Evolutionary conservation across 192 early-diverging fungal genomes (phyloP), one percentile per base, ranked within the genome.

Genomic region (Coemansia reversa): DNA sequence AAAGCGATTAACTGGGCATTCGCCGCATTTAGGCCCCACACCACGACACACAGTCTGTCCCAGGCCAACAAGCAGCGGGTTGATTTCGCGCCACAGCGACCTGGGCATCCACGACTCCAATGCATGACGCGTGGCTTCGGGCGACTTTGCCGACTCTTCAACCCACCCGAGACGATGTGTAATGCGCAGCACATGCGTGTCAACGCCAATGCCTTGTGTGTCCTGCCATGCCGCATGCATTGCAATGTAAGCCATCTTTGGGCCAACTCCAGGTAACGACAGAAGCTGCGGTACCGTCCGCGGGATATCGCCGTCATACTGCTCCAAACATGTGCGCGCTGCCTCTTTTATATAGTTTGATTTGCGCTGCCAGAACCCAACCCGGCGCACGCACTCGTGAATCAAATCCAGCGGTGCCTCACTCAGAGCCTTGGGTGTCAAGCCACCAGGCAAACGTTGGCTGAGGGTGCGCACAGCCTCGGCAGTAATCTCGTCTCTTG

Each of bases 171-270:
- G 77, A 6, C 93, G 80, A 60, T 96, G 94, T 20, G 86, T 53
- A 45, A 98, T 97, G 48, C 94, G 85, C 79, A 95, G 91, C 11
- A 97, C 95, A 76, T 98, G 96, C 0, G 91, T 92, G 72, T 98
- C 95, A 14, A 98, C 96, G 2, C 95, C 96, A 75, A 98, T 98
- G 7, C 94, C 96, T 55, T 91, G 90, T 33, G 82, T 90, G 62
- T 76, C 65, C 51, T 92, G 83, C 94, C 94, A 98, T 8, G 93
- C 94, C 7, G 63, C 72, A 33, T 95, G 93, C 74, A 98, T 84
- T 2, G 89, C 80, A 66, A 98, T 62, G 62, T 93, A 91, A 5
- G 91, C 88, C 87, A 98, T 98, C 69, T 98, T 98, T 2, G 95
- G 95, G 11, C 95, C 95, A 35, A 98, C 90, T 14, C 95, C 95